Evolutionary conservation across 495 filamentous ascomycete genomes (phyloP), one percentile per base, ranked within the genome.

Genomic region (Aspergillus mulundensis): DNA sequence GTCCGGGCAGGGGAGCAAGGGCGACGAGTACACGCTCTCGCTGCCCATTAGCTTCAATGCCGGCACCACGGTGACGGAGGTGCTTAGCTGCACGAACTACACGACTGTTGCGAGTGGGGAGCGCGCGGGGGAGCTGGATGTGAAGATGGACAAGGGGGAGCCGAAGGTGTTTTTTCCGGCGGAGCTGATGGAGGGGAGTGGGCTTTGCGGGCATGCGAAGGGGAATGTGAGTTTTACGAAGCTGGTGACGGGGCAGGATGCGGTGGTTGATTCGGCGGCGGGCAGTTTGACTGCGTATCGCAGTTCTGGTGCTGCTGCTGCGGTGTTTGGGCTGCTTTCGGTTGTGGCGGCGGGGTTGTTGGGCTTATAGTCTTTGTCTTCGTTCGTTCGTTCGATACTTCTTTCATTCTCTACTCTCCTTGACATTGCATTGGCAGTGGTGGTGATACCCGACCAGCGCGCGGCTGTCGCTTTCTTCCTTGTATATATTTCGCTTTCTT

Each of bases 1-100:
- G 39, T 78, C 79, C 15, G 86, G 84, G 57, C 65, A 74, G 21
- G 84, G 85, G 5, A 57, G 61, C 0, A 62, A 63, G 15, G 75
- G 77, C 2, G 61, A 62, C 5, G 58, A 65, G 0, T 76, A 76
- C 50, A 69, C 68, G 2, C 61, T 82, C 11, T 72, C 65, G 0
- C 59, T 87, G 6, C 10, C 58, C 21, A 64, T 74, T 20, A 63
- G 64, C 24, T 66, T 66, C 43, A 54, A 66, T 20, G 71, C 21
- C 61, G 74, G 54, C 67, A 78, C 65, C 54, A 50, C 57, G 50
- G 42, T 81, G 0, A 61, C 74, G 11, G 81, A 84, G 53, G 66
- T 83, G 0, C 55, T 79, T 25, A 62, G 59, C 34, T 83, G 81
- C 59, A 66, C 59, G 2, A 62, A 61, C 1, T 60, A 68, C 28